Conservation (phyloP, 2,329 filamentous ascomycete species). For the Microcyclosporella mali region DNA sequence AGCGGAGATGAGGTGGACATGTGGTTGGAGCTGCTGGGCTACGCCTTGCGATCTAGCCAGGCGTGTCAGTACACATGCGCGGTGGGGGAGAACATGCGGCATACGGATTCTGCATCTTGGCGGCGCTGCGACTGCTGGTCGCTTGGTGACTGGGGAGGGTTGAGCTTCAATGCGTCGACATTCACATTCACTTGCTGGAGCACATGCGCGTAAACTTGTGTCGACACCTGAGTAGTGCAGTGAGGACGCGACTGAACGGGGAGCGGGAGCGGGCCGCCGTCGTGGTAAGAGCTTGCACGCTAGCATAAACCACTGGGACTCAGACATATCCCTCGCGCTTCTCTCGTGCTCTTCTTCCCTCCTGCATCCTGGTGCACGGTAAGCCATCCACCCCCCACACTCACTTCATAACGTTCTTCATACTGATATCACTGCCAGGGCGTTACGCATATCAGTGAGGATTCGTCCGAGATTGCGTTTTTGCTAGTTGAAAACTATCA, state of each 20-base stretch:
- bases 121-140: conserved; percentile 9
- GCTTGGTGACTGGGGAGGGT: not conserved
- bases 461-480: conserved; percentile 81
- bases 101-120: conserved; percentile 20
- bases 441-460: conserved; percentile 80
- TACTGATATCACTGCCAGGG: conserved; percentile 48
- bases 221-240: no score
- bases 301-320: not conserved
- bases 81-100: not conserved
- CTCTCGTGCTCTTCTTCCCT: conserved; percentile 1
- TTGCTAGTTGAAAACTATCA: conserved; percentile 88
- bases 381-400: not conserved
- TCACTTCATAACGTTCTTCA: not conserved
- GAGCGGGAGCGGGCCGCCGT: no score
- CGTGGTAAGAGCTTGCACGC: not conserved
- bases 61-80: conserved; percentile 7
- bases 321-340: not conserved
- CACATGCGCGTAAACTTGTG: no score
- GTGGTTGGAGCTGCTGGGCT: conserved; percentile 34
- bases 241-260: no score
- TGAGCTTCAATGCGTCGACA: not conserved
- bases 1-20: conserved; percentile 83
- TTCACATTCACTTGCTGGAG: no score
- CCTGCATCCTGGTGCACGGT: conserved; percentile 1
- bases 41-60: conserved; percentile 18